A percentile compares a stretch with the other conserved stretches of the same genome.
Evolutionary conservation across 495 filamentous ascomycete genomes (phyloP).

Genomic region (Tuber aestivum): DNA sequence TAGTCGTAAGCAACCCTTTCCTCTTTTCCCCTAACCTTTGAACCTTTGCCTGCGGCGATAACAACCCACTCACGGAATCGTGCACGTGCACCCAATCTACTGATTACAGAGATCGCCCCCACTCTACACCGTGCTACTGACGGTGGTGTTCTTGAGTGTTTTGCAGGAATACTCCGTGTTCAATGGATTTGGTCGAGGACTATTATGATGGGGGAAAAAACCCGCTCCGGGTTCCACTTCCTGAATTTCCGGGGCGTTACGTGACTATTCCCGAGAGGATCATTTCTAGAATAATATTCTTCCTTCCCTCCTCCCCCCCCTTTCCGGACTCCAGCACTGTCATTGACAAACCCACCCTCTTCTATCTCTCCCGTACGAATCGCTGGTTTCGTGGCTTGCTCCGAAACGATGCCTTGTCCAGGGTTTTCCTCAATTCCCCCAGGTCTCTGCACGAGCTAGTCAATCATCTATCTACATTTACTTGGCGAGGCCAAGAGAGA

Average conservation of each 20-base stretch:
- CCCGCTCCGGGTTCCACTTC: neutral
- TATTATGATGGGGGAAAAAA: conserved; percentile 1
- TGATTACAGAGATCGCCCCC: neutral
- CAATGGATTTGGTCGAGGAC: conserved; percentile 15
- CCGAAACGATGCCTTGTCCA: conserved; percentile 21
- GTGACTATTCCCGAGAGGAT: conserved; percentile 7
- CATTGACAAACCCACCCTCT: conserved; percentile 3
- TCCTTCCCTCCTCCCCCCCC: conserved; percentile 7
- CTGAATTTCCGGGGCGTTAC: neutral
- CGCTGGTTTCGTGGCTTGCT: conserved; percentile 17
- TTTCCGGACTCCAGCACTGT: conserved; percentile 6
- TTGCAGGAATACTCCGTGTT: neutral
- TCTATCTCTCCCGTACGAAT: conserved; percentile 18
- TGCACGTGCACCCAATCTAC: neutral
- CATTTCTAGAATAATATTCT: conserved; percentile 14
- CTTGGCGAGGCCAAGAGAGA: conserved; percentile 20
- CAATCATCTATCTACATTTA: conserved; percentile 11
- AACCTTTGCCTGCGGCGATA: neutral
- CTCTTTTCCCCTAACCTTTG: neutral
- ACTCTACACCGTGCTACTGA: neutral
- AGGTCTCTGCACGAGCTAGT: conserved; percentile 10
- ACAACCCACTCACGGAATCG: neutral
- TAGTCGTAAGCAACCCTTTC: neutral
- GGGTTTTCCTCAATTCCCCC: conserved; percentile 15
- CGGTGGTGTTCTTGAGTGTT: neutral